Evolutionary conservation across 352 stramenopile genomes (phyloP).

Genomic region (Phytophthora rubi): DNA sequence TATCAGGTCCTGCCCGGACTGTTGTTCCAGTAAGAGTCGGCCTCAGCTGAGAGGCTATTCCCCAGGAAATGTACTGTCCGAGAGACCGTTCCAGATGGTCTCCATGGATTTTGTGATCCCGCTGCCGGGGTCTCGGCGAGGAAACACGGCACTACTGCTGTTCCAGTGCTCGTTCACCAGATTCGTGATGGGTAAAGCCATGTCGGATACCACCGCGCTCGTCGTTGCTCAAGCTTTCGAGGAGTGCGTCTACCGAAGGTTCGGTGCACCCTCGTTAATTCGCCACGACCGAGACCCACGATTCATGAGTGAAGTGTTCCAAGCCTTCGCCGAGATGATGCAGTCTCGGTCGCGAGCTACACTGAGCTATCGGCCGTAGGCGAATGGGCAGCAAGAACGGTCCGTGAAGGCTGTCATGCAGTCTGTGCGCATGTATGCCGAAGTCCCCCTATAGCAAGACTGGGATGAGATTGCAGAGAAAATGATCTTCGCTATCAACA

Average conservation of each 20-base stretch:
- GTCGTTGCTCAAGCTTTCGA: neutral
- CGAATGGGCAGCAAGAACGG: slow-evolving; percentile 9
- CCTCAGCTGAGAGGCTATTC: neutral
- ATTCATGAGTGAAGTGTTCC: too few relatives aligned
- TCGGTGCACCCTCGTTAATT: too few relatives aligned
- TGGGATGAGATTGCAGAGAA: slow-evolving; percentile 15
- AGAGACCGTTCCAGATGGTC: slow-evolving; percentile 9
- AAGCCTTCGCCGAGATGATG: too few relatives aligned
- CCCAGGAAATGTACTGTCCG: neutral
- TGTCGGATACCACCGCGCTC: neutral
- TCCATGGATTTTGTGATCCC: slow-evolving; percentile 17
- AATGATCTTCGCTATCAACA: neutral
- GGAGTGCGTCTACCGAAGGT: neutral
- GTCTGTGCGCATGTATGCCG: slow-evolving; percentile 3
- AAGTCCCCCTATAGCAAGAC: slow-evolving; percentile 8
- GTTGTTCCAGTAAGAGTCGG: too few relatives aligned
- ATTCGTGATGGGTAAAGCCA: slow-evolving; percentile 15
- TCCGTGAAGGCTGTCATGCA: slow-evolving; percentile 13
- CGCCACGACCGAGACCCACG: too few relatives aligned
- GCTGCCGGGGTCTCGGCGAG: neutral
- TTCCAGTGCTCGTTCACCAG: slow-evolving; percentile 16
- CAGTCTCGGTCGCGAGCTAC: too few relatives aligned
- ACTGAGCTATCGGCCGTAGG: too few relatives aligned
- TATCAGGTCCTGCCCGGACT: too few relatives aligned
- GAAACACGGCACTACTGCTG: slow-evolving; percentile 8